Conservation (phyloP, 768 basidiomycete genomes). For the Russula earlei region DNA sequence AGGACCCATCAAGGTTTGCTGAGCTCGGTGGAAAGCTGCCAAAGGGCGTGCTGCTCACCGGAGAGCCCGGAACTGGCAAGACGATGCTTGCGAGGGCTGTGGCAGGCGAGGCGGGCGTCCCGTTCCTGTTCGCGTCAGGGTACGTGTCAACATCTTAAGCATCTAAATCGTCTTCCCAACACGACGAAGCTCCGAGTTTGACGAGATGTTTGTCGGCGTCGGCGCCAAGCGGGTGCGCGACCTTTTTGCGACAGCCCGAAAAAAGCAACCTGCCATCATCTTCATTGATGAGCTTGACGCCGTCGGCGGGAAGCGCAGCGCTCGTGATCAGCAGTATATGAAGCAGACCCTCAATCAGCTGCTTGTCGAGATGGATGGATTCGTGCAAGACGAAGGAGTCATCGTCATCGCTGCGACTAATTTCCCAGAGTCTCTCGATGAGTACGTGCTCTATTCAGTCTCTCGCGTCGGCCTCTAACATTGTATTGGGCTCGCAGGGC, state of each 20-base stretch:
- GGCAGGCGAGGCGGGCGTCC: constrained; percentile 96
- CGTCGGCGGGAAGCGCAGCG: constrained; percentile 81
- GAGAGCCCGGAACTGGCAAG: constrained; percentile 93
- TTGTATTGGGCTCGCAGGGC: constrained; percentile 43
- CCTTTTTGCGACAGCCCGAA: constrained; percentile 86
- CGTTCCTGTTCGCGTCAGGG: constrained; percentile 96
- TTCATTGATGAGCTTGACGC: constrained; percentile 98
- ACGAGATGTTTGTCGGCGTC: constrained; percentile 96
- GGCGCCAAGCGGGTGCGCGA: constrained; percentile 94
- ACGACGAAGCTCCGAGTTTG: constrained; percentile 73
- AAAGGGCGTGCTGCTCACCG: constrained; percentile 88
- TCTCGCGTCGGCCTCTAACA: not conserved
- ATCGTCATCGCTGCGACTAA: constrained; percentile 98
- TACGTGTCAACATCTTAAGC: not conserved
- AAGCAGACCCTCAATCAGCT: constrained; percentile 95
- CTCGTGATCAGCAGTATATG: constrained; percentile 79
- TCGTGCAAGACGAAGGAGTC: constrained; percentile 85
- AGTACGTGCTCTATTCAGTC: constrained; percentile 37
- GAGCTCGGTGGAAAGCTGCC: constrained; percentile 89
- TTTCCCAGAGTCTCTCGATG: constrained; percentile 89
- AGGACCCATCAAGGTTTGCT: constrained; percentile 84
- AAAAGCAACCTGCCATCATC: constrained; percentile 93
- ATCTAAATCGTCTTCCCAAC: not conserved
- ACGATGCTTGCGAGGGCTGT: constrained; percentile 96
- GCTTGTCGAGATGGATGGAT: constrained; percentile 95